phyloP scores from a whole-genome alignment of 2,329 filamentous ascomycete genomes.

The Calonectria naviculata region DNA sequence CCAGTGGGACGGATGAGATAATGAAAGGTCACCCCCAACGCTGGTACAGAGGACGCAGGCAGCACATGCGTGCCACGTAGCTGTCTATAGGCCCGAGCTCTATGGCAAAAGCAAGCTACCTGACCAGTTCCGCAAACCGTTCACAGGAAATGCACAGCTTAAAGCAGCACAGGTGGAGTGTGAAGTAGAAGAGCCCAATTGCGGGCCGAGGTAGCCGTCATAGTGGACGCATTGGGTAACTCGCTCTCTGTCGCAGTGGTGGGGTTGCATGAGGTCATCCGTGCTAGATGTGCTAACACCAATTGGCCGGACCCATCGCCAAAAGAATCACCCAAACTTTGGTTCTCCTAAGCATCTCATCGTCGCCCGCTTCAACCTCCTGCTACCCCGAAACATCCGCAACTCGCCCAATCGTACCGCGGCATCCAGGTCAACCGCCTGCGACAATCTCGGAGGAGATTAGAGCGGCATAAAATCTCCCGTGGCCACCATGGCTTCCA shows the following conservation, averaged over 20 bases:
- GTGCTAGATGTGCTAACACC: constrained; percentile 28
- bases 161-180: neutral
- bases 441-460: neutral
- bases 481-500: constrained; percentile 54
- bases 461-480: neutral
- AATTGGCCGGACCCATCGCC: constrained; percentile 34
- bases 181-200: constrained; percentile 5
- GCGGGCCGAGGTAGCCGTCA: neutral
- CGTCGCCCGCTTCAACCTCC: constrained; percentile 10
- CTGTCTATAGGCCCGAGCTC: neutral
- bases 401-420: neutral
- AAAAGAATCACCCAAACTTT: constrained; percentile 35
- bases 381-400: neutral
- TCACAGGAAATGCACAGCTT: neutral
- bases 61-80: neutral
- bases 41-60: neutral
- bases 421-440: neutral
- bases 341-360: constrained; percentile 9
- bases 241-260: constrained; percentile 19
- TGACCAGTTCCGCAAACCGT: neutral
- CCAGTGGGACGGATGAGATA: neutral
- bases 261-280: constrained; percentile 45
- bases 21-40: neutral
- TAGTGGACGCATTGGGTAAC: constrained; percentile 2
- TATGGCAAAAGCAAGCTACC: neutral